These are phyloP conservation scores for Aspergillus fijiensis DNA, from an alignment of 2,329 filamentous ascomycete species.

Conservation along the genomic window DNA sequence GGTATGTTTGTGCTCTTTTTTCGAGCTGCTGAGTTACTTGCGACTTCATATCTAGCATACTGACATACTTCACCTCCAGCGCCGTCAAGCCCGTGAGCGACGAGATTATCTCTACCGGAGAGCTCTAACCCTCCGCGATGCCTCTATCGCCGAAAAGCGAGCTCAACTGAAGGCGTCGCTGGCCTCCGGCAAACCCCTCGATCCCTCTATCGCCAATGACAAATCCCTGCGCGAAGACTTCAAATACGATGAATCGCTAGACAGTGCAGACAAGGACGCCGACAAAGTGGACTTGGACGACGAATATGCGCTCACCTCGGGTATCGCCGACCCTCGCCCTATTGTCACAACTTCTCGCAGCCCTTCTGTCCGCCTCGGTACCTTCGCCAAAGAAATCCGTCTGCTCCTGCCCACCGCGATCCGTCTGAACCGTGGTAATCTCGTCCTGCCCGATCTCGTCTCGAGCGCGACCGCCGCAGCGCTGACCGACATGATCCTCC, in stretches of 20 bases:
- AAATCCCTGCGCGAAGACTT: constrained; percentile 80
- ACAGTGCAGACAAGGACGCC: constrained; percentile 63
- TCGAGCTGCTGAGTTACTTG: not conserved
- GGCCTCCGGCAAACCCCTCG: constrained; percentile 83
- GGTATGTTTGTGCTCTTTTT: constrained; percentile 21
- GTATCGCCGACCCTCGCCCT: constrained; percentile 82
- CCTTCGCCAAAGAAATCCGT: constrained; percentile 90
- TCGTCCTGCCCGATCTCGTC: constrained; percentile 82
- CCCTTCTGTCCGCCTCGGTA: constrained; percentile 77
- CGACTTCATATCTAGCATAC: not conserved
- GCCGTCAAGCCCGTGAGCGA: constrained; percentile 74
- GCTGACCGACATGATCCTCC: constrained; percentile 78
- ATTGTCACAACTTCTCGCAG: constrained; percentile 89
- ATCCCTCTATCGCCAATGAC: constrained; percentile 81
- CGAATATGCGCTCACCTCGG: constrained; percentile 88
- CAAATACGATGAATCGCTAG: constrained; percentile 84
- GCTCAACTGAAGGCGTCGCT: constrained; percentile 82
- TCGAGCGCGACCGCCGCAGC: constrained; percentile 76
- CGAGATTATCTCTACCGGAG: constrained; percentile 89
- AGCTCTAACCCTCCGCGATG: constrained; percentile 82
- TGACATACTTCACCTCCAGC: constrained; percentile 35
- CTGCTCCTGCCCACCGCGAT: constrained; percentile 81
- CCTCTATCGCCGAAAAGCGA: constrained; percentile 88
- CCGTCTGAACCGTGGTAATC: constrained; percentile 85
- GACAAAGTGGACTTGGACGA: constrained; percentile 82